Conservation (phyloP, 129 eudicot species). For the Flaveria trinervia region DNA sequence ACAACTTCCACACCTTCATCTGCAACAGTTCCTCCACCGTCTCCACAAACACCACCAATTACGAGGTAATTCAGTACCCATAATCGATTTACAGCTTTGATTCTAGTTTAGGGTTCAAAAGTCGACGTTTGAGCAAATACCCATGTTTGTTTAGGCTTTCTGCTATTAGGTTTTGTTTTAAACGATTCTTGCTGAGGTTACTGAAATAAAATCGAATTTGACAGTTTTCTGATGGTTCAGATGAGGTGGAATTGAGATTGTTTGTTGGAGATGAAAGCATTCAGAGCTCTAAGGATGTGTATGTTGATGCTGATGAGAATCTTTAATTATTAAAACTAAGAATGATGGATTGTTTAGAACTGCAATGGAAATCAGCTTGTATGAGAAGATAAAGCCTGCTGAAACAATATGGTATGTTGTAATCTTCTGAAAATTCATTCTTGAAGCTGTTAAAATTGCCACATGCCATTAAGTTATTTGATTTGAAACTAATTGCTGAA, state of each 20-base stretch:
- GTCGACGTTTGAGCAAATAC: background rate
- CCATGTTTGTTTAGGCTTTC: background rate
- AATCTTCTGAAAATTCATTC: slow-evolving; percentile 4
- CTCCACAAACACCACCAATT: slow-evolving; percentile 57
- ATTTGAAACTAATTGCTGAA: background rate
- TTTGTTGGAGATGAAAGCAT: slow-evolving; percentile 51
- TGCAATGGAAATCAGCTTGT: slow-evolving; percentile 73
- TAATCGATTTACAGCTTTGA: background rate
- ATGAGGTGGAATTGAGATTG: slow-evolving; percentile 85
- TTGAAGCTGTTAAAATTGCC: background rate
- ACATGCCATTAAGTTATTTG: background rate
- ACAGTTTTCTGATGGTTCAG: slow-evolving; percentile 86
- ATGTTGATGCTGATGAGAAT: slow-evolving; percentile 72
- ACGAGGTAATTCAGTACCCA: slow-evolving; percentile 55
- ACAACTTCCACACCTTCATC: slow-evolving; percentile 30
- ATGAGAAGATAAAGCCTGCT: slow-evolving; percentile 84
- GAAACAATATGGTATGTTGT: slow-evolving; percentile 84
- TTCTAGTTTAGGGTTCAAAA: background rate
- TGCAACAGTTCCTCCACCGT: slow-evolving; percentile 52
- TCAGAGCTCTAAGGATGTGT: slow-evolving; percentile 59
- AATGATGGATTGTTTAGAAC: slow-evolving; percentile 55
- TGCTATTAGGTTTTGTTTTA: background rate
- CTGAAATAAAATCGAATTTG: slow-evolving; percentile 24
- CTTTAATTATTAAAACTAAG: slow-evolving; percentile 51
- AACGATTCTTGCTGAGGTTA: background rate